Conservation (phyloP, 441 rosid genomes). For the Dalechampia spathulata region DNA sequence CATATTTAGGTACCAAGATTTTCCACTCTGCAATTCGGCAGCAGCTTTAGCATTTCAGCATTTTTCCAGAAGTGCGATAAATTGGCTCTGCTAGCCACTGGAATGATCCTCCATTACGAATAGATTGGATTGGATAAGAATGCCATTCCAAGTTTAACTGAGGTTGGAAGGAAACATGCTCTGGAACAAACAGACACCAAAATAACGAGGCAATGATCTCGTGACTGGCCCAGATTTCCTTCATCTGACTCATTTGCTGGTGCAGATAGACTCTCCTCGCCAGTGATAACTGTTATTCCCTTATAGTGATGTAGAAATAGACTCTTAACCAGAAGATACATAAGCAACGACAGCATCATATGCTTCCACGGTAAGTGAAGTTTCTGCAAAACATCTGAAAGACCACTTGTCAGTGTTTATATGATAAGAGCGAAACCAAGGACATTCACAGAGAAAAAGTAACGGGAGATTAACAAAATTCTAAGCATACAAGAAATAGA, state of each 20-base stretch:
- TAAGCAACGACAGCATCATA: slow-evolving; percentile 57
- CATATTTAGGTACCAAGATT: too few species aligned
- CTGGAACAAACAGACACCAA: too few species aligned
- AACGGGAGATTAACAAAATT: background rate
- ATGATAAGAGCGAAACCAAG: background rate
- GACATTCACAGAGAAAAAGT: background rate
- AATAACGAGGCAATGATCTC: too few species aligned
- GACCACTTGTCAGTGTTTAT: background rate
- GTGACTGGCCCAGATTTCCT: background rate
- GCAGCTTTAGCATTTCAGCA: too few species aligned
- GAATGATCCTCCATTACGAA: too few species aligned
- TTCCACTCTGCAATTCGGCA: too few species aligned
- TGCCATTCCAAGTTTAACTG: too few species aligned
- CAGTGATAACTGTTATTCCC: too few species aligned
- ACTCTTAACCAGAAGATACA: slow-evolving; percentile 19
- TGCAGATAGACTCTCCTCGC: background rate
- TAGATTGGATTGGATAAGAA: too few species aligned
- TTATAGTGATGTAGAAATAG: background rate
- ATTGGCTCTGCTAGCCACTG: too few species aligned
- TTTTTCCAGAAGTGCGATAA: too few species aligned
- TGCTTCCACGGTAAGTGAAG: slow-evolving; percentile 49
- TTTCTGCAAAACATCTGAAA: slow-evolving; percentile 56
- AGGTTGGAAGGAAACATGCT: too few species aligned
- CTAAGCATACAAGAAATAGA: background rate
- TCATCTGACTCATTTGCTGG: background rate